Base-by-base conservation (phyloP, 805 yeast genomes). In the Torulaspora franciscae region DNA sequence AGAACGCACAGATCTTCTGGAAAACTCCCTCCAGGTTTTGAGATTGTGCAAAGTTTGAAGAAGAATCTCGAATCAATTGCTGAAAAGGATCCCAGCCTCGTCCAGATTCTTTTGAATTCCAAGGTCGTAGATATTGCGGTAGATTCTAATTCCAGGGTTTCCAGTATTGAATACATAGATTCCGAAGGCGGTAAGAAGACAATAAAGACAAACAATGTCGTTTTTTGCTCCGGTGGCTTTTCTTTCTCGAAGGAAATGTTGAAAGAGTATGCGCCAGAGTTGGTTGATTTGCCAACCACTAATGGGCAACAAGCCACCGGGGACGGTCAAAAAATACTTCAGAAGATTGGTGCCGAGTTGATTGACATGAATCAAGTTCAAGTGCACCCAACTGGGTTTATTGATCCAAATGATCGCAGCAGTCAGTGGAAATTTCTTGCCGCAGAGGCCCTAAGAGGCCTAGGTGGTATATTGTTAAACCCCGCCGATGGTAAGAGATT, bases 1-100 rank as follows among this genome's bases (percentile, higher is more conserved):
- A 72, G 95, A 62, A 86, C 95, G 1, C 95, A 86, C 61, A 74
- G 95, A 54, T 90, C 95, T 1, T 74, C 77, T 6, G 71, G 72
- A 1, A 70, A 69, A 9, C 57, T 76, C 13, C 81, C 83, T 10
- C 84, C 84, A 3, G 84, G 84, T 0, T 76, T 71, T 61, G 81
- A 77, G 35, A 76, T 79, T 13, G 68, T 79, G 1, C 71, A 76
- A 5, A 67, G 74, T 4, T 57, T 78, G 39, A 64, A 70, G 33
- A 67, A 68, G 34, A 60, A 59, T 26, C 48, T 77, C 9, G 62
- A 72, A 28, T 49, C 56, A 5, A 43, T 59, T n/a, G 58, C 67
- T 5, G 60, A 65, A 26, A 46, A 48, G 3, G 51, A 57, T 3
- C 60, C 63, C 8, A 55, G 49, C 9, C 47, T 61, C 33, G 59